These are phyloP conservation scores for Mortierella sp. DNA, from an alignment of 371 early-diverging fungal species.

Conservation along the genomic window DNA sequence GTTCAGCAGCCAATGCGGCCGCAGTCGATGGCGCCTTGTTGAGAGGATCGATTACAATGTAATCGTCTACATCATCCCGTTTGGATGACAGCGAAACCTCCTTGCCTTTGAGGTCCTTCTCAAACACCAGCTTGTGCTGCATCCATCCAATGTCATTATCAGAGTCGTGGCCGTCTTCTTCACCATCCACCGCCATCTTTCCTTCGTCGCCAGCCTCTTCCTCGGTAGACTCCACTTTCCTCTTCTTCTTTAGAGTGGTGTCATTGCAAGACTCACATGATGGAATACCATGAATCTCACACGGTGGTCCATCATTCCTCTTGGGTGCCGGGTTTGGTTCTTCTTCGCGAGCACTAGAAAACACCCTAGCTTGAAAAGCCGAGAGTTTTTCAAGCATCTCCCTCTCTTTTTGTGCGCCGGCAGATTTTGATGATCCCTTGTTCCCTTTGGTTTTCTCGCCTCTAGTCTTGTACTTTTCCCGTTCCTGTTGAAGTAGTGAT, in stretches of 20 bases:
- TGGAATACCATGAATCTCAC: constrained; percentile 71
- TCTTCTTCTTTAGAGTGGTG: constrained; percentile 19
- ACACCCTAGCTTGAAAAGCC: constrained; percentile 55
- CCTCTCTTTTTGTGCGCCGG: constrained; percentile 22
- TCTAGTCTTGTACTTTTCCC: constrained; percentile 61
- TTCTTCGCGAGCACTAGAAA: constrained; percentile 34
- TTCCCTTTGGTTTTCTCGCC: constrained; percentile 53
- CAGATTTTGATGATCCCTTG: constrained; percentile 29
- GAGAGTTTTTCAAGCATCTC: constrained; percentile 56
- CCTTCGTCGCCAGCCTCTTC: constrained; percentile 5
- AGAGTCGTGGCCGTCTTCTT: constrained; percentile 28
- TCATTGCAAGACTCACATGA: constrained; percentile 74
- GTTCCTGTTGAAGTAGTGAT: constrained; percentile 63
- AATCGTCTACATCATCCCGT: constrained; percentile 75
- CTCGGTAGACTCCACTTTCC: not conserved
- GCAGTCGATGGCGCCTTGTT: constrained; percentile 37
- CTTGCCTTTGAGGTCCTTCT: constrained; percentile 73
- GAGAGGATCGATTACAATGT: constrained; percentile 80
- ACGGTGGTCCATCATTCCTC: constrained; percentile 56
- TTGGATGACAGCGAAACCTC: constrained; percentile 63
- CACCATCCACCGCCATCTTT: not conserved
- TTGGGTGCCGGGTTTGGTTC: constrained; percentile 41
- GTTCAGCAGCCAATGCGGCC: constrained; percentile 29
- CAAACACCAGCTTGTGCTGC: constrained; percentile 74
- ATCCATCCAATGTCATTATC: constrained; percentile 75